Evolutionary conservation across 1,284 basidiomycete genomes (phyloP).

Genomic region (Puccinia brachypodii): DNA sequence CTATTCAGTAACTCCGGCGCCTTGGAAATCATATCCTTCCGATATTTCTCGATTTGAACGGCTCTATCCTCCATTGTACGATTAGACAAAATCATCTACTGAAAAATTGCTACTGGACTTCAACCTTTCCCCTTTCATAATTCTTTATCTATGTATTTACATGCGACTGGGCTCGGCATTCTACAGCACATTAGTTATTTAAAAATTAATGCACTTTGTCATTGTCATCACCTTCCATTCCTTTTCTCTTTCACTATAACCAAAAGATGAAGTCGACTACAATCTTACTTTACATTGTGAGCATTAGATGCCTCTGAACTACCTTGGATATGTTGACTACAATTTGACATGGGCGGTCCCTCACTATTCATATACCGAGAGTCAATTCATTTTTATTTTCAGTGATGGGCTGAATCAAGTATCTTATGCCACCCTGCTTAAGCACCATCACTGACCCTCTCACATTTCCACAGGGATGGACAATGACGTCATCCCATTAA

Average conservation of each 20-base stretch:
- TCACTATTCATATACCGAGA: neutral
- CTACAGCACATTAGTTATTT: neutral
- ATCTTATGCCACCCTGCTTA: neutral
- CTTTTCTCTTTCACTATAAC: neutral
- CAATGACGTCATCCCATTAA: too few relatives aligned
- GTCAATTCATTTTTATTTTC: neutral
- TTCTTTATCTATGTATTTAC: neutral
- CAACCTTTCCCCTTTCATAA: neutral
- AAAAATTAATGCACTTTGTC: neutral
- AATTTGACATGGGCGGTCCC: neutral
- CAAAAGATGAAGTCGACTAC: too few relatives aligned
- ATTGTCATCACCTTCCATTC: neutral
- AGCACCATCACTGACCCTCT: neutral
- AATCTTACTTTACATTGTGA: neutral
- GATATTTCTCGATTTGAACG: neutral
- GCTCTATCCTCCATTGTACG: neutral
- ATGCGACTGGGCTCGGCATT: conserved; percentile 7
- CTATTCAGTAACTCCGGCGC: neutral
- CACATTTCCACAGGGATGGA: too few relatives aligned
- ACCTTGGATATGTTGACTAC: neutral
- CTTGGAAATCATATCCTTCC: neutral
- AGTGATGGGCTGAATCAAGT: neutral
- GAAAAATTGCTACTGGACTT: neutral
- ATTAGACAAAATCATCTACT: neutral
- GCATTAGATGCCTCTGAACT: neutral